These are phyloP conservation scores for Parachaetomium inaequale DNA, from an alignment of 495 filamentous ascomycete species.

Conservation along the genomic window DNA sequence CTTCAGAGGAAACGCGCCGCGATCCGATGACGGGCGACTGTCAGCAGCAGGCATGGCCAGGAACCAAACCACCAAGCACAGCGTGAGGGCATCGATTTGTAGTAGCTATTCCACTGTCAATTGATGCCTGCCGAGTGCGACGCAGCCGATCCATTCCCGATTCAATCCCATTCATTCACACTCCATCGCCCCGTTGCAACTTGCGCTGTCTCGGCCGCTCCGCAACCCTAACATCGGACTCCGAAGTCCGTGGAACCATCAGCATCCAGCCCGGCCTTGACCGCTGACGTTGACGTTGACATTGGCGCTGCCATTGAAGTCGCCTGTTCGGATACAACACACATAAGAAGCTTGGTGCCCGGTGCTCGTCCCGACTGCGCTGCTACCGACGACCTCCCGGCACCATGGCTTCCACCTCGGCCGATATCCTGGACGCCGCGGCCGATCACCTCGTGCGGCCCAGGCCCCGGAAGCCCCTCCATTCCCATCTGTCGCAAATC, in stretches of 20 bases:
- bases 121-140: background rate
- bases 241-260: background rate
- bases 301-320: background rate
- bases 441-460: conserved; percentile 41
- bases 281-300: background rate
- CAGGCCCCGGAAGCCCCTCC: conserved; percentile 43
- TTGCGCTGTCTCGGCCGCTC: background rate
- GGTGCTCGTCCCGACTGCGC: background rate
- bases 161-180: background rate
- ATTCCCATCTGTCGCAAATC: conserved; percentile 40
- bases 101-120: background rate
- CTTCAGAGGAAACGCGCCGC: background rate
- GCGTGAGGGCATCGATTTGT: background rate
- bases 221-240: too few relatives aligned
- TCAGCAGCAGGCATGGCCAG: background rate
- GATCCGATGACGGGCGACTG: background rate
- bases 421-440: conserved; percentile 25
- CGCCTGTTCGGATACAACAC: background rate
- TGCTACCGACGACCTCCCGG: background rate
- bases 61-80: background rate
- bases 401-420: conserved; percentile 29
- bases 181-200: background rate
- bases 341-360: background rate
- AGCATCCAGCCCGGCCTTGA: background rate
- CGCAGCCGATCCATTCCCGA: background rate